Conservation (phyloP, 2,329 filamentous ascomycete species). For the Achaetomium macrosporum region DNA sequence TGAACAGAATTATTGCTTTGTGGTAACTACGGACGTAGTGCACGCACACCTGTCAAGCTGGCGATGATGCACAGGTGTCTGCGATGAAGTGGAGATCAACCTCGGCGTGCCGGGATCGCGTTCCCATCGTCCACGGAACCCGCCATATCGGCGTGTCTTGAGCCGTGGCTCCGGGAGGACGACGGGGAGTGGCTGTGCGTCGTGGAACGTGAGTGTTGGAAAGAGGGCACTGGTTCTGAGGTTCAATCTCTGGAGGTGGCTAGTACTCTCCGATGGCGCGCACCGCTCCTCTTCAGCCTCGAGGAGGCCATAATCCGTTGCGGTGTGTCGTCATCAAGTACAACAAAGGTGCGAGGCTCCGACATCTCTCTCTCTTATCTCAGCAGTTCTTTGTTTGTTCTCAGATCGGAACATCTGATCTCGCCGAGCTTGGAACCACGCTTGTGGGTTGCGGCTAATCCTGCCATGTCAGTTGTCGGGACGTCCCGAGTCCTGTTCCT, state of each 20-base stretch:
- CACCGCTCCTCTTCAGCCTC: neutral
- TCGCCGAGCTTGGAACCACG: too few species aligned
- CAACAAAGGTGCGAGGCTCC: too few species aligned
- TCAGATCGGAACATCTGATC: too few species aligned
- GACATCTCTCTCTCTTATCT: too few species aligned
- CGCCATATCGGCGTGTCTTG: neutral
- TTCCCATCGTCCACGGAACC: neutral
- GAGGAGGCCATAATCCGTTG: too few species aligned
- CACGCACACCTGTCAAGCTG: conserved; percentile 12
- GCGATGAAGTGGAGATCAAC: conserved; percentile 1
- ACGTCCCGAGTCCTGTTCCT: too few species aligned
- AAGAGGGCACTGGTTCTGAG: neutral
- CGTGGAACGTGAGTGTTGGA: conserved; percentile 2
- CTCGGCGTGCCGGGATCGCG: neutral
- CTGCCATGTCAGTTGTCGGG: too few species aligned
- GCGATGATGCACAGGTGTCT: conserved; percentile 2
- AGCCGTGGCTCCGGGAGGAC: neutral
- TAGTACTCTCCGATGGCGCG: neutral
- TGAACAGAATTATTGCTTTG: conserved; percentile 23
- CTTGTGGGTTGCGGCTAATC: too few species aligned
- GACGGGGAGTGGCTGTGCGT: conserved; percentile 5
- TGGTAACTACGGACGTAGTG: conserved; percentile 15
- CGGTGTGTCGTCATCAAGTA: too few species aligned
- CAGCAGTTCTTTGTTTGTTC: too few species aligned
- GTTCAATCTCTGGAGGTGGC: neutral